A percentile compares a stretch with the other conserved stretches of the same genome.
These are phyloP conservation scores for Septoria linicola DNA, from an alignment of 2,329 filamentous ascomycete genomes.

Conservation along the genomic window DNA sequence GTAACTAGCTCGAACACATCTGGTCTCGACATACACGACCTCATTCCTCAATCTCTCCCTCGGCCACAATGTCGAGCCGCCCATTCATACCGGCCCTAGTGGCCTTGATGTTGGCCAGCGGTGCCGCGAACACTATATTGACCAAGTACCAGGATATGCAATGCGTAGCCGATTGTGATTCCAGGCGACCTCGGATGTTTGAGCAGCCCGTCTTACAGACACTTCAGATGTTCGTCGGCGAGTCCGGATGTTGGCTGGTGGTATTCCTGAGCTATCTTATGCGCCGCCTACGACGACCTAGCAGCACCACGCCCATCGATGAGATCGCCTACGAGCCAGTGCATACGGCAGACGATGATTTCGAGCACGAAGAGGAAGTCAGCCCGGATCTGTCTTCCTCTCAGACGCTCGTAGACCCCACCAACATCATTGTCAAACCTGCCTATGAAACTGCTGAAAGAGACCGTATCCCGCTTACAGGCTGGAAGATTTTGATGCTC, in stretches of 20 bases:
- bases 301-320: constrained; percentile 28
- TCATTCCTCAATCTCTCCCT: background rate
- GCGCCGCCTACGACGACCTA: constrained; percentile 38
- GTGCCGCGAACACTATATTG: constrained; percentile 92
- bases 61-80: constrained; percentile 55
- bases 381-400: constrained; percentile 44
- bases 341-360: constrained; percentile 29
- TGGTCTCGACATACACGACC: no score
- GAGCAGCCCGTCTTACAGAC: constrained; percentile 97
- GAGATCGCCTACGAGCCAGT: constrained; percentile 35
- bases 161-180: constrained; percentile 88
- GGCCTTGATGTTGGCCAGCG: constrained; percentile 93
- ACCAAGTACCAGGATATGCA: constrained; percentile 99
- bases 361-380: constrained; percentile 43
- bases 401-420: constrained; percentile 40
- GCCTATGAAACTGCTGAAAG: constrained; percentile 44
- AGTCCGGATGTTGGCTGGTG: constrained; percentile 94
- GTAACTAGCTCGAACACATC: no score
- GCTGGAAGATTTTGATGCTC: constrained; percentile 70
- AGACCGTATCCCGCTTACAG: constrained; percentile 60
- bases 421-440: constrained; percentile 52
- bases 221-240: constrained; percentile 94
- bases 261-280: constrained; percentile 69
- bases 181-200: constrained; percentile 68
- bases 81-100: constrained; percentile 80